Base-by-base conservation (phyloP, 176 grass and related monocot species). In the Tillandsia fasciculata region DNA sequence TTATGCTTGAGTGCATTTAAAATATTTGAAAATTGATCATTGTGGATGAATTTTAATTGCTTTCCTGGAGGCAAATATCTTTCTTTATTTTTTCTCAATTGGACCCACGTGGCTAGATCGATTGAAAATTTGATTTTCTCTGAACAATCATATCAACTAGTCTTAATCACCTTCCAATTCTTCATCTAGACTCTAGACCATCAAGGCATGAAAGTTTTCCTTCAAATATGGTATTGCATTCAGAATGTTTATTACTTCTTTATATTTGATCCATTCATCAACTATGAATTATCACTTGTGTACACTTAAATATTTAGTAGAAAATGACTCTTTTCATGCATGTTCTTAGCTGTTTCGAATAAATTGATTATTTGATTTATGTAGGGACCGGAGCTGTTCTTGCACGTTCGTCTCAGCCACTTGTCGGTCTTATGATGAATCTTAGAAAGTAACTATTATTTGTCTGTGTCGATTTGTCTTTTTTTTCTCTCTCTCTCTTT, bases 401-500 rank as follows among this genome's bases (percentile, higher is more conserved):
- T 48, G 94, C 94, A 57, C 88, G 94, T 66, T 97, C 94, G 29
- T 97, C 94, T 79, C 94, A 97, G 66, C 94, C 94, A 63, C 72
- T 91, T 82, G 89, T 97, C 63, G 94, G 94, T 74, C 82, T 91
- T 50, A 84, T 97, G 89, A 97, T 92, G 84, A 92, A 89, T 53
- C 83, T 81, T 82, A 85, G 94, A 70, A 97, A 90, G 94, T 97
- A 82, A 85, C 80, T 83, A 48, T 27, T 50, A 82, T 89, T 70
- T 49, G 58, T 71, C 67, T 67, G 3, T 42, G 33, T 42, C 1
- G 5, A 42, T 42, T 7, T 42, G 4, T 42, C 64, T 80, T 15
- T 75, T 68, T 76, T 50, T 48, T 23, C 64, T 22, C 58, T 69
- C 23, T 64, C 29, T 74, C 85, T 47, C 66, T 23, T 65, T 73